Conservation (phyloP, 139 green algal genomes). For the Spirogloea muscicola region DNA sequence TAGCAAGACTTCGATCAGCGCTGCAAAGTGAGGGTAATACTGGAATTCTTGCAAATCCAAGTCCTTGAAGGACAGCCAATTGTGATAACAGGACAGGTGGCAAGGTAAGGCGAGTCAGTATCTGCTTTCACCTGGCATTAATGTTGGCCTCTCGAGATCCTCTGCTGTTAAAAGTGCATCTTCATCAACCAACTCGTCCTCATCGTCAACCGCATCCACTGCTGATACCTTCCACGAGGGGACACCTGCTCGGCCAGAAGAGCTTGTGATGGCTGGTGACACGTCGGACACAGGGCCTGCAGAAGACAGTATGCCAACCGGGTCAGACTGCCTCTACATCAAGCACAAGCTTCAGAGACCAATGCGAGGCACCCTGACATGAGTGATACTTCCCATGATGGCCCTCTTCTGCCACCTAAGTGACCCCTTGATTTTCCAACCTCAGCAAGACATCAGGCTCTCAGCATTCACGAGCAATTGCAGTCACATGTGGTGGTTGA, state of each 20-base stretch:
- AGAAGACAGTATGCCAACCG: not conserved
- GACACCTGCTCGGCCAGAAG: not conserved
- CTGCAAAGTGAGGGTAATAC: too few species aligned
- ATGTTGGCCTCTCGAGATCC: conserved; percentile 59
- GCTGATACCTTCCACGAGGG: too few species aligned
- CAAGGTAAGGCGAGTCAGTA: not conserved
- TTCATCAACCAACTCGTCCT: conserved; percentile 89
- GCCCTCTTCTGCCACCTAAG: too few species aligned
- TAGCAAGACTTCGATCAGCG: not conserved
- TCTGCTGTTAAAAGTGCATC: conserved; percentile 85
- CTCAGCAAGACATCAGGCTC: too few species aligned
- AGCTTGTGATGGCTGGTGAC: not conserved
- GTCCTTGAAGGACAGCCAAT: conserved; percentile 3
- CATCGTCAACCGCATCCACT: conserved; percentile 8
- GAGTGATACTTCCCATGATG: too few species aligned
- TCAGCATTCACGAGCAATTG: too few species aligned
- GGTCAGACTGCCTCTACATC: not conserved
- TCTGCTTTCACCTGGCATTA: not conserved
- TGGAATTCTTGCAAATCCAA: not conserved
- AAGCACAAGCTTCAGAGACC: not conserved
- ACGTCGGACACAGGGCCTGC: not conserved
- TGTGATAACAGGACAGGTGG: conserved; percentile 1
- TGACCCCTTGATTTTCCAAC: too few species aligned
- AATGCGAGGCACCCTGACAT: not conserved
- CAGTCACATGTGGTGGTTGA: not conserved